These are phyloP conservation scores for Claviceps sp. DNA, from an alignment of 2,329 filamentous ascomycete species.

Conservation along the genomic window DNA sequence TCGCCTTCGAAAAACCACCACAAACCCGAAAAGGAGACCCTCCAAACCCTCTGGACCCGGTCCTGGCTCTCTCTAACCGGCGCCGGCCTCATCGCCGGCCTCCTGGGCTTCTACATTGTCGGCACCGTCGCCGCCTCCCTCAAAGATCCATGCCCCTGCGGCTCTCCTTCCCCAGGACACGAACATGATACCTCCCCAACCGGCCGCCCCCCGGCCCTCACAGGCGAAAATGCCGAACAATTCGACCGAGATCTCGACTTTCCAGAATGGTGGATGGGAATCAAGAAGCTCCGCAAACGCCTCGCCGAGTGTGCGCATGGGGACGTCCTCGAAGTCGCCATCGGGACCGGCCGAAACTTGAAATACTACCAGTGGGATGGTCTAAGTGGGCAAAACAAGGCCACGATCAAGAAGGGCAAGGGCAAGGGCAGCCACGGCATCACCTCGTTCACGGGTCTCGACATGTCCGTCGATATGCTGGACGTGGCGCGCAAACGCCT, in stretches of 20 bases:
- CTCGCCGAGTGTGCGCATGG: conserved; percentile 36
- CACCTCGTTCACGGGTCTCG: conserved; percentile 46
- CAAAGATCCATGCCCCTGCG: conserved; percentile 12
- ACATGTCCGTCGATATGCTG: conserved; percentile 48
- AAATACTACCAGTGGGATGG: conserved; percentile 43
- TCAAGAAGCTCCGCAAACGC: conserved; percentile 34
- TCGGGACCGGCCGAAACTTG: conserved; percentile 50
- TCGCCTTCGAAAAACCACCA: conserved; percentile 11
- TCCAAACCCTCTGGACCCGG: conserved; percentile 23
- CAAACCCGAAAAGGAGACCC: conserved; percentile 16
- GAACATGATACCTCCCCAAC: conserved; percentile 27
- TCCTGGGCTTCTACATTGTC: conserved; percentile 34
- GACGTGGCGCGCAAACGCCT: conserved; percentile 42
- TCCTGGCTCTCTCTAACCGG: conserved; percentile 32
- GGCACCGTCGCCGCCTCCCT: conserved; percentile 24
- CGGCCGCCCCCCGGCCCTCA: conserved; percentile 34
- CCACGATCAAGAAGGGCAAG: neutral
- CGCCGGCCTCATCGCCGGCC: conserved; percentile 29
- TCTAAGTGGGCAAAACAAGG: conserved; percentile 12
- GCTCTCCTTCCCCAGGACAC: conserved; percentile 8
- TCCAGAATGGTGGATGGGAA: conserved; percentile 43
- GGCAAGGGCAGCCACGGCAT: conserved; percentile 17
- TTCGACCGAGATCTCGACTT: conserved; percentile 47
- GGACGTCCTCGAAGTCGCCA: conserved; percentile 48
- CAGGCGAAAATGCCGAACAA: conserved; percentile 32